These are phyloP conservation scores for Phytophthora capsici DNA, from an alignment of 352 stramenopile species.

Conservation along the genomic window DNA sequence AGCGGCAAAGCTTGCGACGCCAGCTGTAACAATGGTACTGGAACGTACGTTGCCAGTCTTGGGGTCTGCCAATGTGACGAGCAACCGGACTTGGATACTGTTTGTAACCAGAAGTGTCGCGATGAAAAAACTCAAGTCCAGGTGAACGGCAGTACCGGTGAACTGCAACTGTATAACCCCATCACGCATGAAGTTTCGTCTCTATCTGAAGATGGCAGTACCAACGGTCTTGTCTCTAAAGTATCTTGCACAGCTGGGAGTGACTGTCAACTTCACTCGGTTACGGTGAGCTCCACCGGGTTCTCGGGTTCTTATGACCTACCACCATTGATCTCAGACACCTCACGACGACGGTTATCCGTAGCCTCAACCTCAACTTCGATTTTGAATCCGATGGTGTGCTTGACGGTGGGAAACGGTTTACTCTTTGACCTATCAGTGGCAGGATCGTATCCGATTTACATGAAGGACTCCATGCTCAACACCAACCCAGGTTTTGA, in stretches of 20 bases:
- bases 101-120: slow-evolving; percentile 86
- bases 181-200: slow-evolving; percentile 28
- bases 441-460: slow-evolving; percentile 87
- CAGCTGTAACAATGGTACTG: slow-evolving; percentile 73
- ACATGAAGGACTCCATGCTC: slow-evolving; percentile 95
- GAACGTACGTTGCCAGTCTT: slow-evolving; percentile 75
- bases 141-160: slow-evolving; percentile 59
- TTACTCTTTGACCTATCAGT: slow-evolving; percentile 91
- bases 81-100: slow-evolving; percentile 68
- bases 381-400: slow-evolving; percentile 90
- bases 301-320: slow-evolving; percentile 77
- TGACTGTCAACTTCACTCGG: slow-evolving; percentile 63
- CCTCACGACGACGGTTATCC: slow-evolving; percentile 26
- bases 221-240: slow-evolving; percentile 52
- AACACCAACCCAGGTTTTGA: slow-evolving; percentile 95
- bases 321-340: slow-evolving; percentile 24
- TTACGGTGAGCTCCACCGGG: slow-evolving; percentile 51
- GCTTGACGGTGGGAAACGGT: slow-evolving; percentile 75
- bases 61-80: slow-evolving; percentile 90
- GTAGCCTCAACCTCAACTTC: slow-evolving; percentile 25
- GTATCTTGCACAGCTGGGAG: slow-evolving; percentile 45
- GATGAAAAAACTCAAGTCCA: slow-evolving; percentile 55
- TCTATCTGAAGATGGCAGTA: slow-evolving; percentile 23
- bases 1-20: slow-evolving; percentile 52
- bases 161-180: slow-evolving; percentile 74